Percentiles rank a stretch among this genome's conserved stretches.
Conservation (phyloP, 2,329 filamentous ascomycete species). For the Aspergillus clavatus region DNA sequence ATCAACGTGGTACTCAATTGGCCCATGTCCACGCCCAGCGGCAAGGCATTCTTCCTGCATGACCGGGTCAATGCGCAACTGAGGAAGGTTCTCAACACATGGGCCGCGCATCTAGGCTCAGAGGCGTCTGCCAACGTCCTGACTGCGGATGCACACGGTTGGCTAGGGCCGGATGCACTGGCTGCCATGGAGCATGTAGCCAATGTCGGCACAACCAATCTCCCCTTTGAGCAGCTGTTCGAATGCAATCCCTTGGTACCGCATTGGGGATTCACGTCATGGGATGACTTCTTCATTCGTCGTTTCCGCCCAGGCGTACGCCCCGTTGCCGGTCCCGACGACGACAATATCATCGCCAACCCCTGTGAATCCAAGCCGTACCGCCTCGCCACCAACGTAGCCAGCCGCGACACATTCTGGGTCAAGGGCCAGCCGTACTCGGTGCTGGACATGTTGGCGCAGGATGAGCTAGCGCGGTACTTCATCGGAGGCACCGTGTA, state of each 20-base stretch:
- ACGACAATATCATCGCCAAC: slow-evolving; percentile 52
- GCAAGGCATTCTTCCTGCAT: not conserved
- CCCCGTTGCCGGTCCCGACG: slow-evolving; percentile 52
- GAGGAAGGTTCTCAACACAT: not conserved
- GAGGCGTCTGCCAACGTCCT: not conserved
- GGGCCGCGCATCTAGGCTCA: not conserved
- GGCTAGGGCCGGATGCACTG: not conserved
- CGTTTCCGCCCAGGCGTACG: slow-evolving; percentile 44
- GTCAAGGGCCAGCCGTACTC: slow-evolving; percentile 65
- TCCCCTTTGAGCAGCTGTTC: slow-evolving; percentile 1
- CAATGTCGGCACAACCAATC: not conserved
- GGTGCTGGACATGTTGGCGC: slow-evolving; percentile 54
- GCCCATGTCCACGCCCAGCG: not conserved
- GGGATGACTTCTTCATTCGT: slow-evolving; percentile 5
- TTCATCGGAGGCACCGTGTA: slow-evolving; percentile 61
- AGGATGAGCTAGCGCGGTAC: slow-evolving; percentile 43
- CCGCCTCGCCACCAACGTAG: slow-evolving; percentile 46
- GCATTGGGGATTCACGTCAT: slow-evolving; percentile 1
- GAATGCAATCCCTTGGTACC: not conserved
- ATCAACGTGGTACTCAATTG: not conserved
- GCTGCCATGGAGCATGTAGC: not conserved
- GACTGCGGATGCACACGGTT: not conserved
- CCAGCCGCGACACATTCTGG: slow-evolving; percentile 60
- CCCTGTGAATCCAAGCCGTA: slow-evolving; percentile 60
- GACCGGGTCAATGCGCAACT: not conserved